Evolutionary conservation across 2,329 filamentous ascomycete genomes (phyloP).

Genomic region (Aspergillus tamarii): DNA sequence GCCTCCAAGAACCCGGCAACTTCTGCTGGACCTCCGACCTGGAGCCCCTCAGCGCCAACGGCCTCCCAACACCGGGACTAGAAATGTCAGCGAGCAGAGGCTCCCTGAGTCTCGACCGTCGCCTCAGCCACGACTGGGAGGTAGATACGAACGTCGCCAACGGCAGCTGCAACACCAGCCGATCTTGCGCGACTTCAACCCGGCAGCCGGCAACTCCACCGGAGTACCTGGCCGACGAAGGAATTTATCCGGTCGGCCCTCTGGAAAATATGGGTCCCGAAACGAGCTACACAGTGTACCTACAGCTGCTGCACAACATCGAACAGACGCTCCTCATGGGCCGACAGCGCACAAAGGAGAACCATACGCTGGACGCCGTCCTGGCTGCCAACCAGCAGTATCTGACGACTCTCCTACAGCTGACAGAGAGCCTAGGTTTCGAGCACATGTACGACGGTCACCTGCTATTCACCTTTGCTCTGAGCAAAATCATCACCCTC

Average conservation of each 20-base stretch:
- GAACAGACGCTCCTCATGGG: slow-evolving; percentile 14
- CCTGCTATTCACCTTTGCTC: slow-evolving; percentile 18
- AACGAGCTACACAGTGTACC: slow-evolving; percentile 7
- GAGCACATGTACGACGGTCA: slow-evolving; percentile 13
- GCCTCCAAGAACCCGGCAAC: background rate
- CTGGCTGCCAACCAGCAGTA: slow-evolving; percentile 17
- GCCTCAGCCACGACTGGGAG: slow-evolving; percentile 16
- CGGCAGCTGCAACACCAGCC: background rate
- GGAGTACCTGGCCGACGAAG: background rate
- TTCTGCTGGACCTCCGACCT: slow-evolving; percentile 16
- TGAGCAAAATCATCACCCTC: slow-evolving; percentile 18
- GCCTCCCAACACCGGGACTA: background rate
- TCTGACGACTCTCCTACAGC: slow-evolving; percentile 15
- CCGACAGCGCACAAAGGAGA: background rate
- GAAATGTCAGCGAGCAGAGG: background rate
- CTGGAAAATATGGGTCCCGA: background rate
- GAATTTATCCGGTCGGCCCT: background rate
- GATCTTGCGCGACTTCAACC: slow-evolving; percentile 6
- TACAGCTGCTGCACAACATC: slow-evolving; percentile 17
- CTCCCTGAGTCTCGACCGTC: background rate
- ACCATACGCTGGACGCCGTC: slow-evolving; percentile 13
- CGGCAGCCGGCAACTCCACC: slow-evolving; percentile 7
- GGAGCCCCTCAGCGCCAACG: background rate
- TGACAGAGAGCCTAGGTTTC: slow-evolving; percentile 9
- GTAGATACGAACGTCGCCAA: slow-evolving; percentile 10